Base-by-base conservation (phyloP, 1,139 yeast genomes). In the Yamadazyma diddensiae region DNA sequence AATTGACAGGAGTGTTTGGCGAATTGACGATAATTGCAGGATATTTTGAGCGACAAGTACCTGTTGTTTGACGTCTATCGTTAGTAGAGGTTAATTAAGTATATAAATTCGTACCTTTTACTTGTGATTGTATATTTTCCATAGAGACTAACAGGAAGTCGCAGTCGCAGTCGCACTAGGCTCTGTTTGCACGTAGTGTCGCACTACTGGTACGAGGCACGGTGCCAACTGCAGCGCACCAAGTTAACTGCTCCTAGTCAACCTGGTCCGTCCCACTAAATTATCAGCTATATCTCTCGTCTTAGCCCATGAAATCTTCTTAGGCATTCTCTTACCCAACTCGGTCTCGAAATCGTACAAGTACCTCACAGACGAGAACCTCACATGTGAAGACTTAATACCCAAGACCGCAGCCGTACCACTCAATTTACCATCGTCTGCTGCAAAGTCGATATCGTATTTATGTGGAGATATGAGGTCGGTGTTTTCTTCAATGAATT, bases 301-400 rank as follows among this genome's bases (percentile, higher is more conserved):
- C 28, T 67, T 69, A 34, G 71, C 67, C 98, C 98, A 92, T 59
- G 84, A 87, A 29, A 88, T 82, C 42, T 71, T 69, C 69, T 85
- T 88, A 44, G 97, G 96, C 77, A 92, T 82, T 68, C 98, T 82
- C 57, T 67, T 77, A 17, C 64, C 69, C 32, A 83, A 60, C 47
- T 84, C 87, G 13, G 98, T 87, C 59, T 92, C 97, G 50, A 69
- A 80, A 54, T 87, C 94, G 63, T 83, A 88, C 47, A 92, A 71
- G 41, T 74, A 76, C 52, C 84, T 73, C 37, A 92, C 73, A 4
- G 92, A 70, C 8, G 86, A 73, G 65, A 85, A 87, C 41, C 62
- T 77, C 52, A 90, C 69, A 53, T 83, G 86, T 8, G 95, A 79
- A 24, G 86, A 78, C 53, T 80, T 78, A 41, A 90, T 75, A 47